Conservation (phyloP, 345 rosid species). For the Aquilaria yunnanensis region DNA sequence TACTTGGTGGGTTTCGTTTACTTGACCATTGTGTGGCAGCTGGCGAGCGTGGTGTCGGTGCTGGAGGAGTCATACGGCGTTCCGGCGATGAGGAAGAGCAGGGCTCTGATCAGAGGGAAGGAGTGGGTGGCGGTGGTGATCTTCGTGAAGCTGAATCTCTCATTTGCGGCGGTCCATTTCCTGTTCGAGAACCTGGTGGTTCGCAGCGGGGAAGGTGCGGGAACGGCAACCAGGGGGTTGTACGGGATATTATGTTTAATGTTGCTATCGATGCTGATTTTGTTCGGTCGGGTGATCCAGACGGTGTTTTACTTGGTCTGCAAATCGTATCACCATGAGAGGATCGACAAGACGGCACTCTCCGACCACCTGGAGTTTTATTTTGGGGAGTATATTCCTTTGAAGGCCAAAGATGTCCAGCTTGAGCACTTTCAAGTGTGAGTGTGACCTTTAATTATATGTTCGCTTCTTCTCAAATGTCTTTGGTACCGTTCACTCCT, state of each 20-base stretch:
- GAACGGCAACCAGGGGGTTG: slow-evolving; percentile 3
- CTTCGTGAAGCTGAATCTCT: slow-evolving; percentile 14
- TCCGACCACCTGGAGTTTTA: slow-evolving; percentile 36
- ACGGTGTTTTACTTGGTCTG: slow-evolving; percentile 52
- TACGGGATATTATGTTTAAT: slow-evolving; percentile 27
- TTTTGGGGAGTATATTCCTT: slow-evolving; percentile 29
- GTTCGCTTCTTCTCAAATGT: too few species aligned
- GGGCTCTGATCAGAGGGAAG: slow-evolving; percentile 36
- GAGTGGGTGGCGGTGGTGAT: slow-evolving; percentile 14
- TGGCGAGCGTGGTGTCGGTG: slow-evolving; percentile 51
- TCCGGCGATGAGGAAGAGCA: slow-evolving; percentile 42
- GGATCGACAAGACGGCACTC: slow-evolving; percentile 27
- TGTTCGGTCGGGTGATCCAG: slow-evolving; percentile 35
- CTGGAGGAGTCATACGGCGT: slow-evolving; percentile 41
- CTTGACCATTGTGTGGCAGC: slow-evolving; percentile 36
- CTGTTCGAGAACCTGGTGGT: slow-evolving; percentile 17
- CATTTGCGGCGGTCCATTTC: slow-evolving; percentile 8
- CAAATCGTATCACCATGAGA: slow-evolving; percentile 49
- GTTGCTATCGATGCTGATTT: slow-evolving; percentile 21
- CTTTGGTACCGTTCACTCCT: too few species aligned
- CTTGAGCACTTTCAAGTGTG: slow-evolving; percentile 17
- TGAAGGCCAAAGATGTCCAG: slow-evolving; percentile 24
- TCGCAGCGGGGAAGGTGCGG: background rate
- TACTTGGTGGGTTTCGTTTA: slow-evolving; percentile 31
- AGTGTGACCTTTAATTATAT: background rate